phyloP scores from a whole-genome alignment of 176 grass and related monocot species.

The Aegilops umbellulata region DNA sequence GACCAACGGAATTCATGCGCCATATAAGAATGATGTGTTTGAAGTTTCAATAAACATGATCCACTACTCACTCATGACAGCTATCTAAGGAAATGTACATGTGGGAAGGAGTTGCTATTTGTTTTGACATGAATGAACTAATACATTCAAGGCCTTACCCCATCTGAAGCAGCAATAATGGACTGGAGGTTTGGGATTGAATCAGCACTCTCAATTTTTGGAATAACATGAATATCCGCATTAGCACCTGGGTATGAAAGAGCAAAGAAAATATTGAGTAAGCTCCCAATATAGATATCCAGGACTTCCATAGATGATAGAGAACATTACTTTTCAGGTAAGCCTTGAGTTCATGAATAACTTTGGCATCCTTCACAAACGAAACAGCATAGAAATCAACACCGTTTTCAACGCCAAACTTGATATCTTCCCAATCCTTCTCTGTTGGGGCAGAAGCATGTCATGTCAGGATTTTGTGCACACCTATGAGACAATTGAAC shows the following conservation, averaged over 20 bases:
- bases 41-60: neutral
- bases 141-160: conserved; percentile 48
- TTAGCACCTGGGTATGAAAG: conserved; percentile 59
- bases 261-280: conserved; percentile 31
- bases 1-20: neutral
- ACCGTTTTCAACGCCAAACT: conserved; percentile 86
- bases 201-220: conserved; percentile 99
- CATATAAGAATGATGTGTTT: neutral
- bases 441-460: conserved; percentile 54
- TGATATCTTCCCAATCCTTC: conserved; percentile 99
- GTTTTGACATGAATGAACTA: conserved; percentile 11
- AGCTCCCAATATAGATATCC: conserved; percentile 23
- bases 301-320: conserved; percentile 8
- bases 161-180: conserved; percentile 98
- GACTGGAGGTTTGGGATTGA: conserved; percentile 94
- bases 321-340: conserved; percentile 77
- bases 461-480: conserved; percentile 26
- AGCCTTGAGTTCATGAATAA: conserved; percentile 90
- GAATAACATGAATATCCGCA: conserved; percentile 88
- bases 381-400: conserved; percentile 99
- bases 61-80: neutral
- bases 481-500: conserved; percentile 18
- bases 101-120: neutral
- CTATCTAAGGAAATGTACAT: neutral
- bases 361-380: conserved; percentile 93